Evolutionary conservation across 164 flowering plant species (phyloP).

Genomic region (Saururus chinensis): DNA sequence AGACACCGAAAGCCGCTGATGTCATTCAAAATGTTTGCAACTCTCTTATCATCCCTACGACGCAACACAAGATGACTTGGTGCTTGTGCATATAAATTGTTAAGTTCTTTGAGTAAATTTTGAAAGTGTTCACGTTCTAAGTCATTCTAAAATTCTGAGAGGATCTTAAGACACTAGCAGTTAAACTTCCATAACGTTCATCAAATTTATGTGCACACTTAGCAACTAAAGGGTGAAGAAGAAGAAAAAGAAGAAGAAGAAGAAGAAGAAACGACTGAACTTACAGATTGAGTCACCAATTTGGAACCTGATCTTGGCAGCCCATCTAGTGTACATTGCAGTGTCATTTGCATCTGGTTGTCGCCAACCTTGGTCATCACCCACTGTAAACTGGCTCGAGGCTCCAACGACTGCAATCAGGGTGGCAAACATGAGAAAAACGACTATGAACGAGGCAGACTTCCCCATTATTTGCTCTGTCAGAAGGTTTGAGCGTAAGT

Average conservation of each 20-base stretch:
- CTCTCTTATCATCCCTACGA: not conserved
- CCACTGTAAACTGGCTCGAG: slow-evolving; percentile 31
- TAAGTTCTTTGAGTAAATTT: too few relatives aligned
- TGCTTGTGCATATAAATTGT: too few relatives aligned
- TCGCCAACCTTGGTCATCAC: slow-evolving; percentile 38
- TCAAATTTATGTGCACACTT: too few relatives aligned
- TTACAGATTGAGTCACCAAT: slow-evolving; percentile 56
- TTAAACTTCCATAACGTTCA: too few relatives aligned
- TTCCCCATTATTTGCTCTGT: not conserved
- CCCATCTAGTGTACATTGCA: slow-evolving; percentile 35
- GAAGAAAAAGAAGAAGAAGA: not conserved
- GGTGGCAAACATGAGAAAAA: slow-evolving; percentile 1
- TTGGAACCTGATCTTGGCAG: slow-evolving; percentile 33
- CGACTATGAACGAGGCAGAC: not conserved
- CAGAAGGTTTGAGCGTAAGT: slow-evolving; percentile 5
- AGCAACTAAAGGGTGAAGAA: not conserved
- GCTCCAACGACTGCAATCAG: slow-evolving; percentile 4
- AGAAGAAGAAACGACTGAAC: slow-evolving; percentile 11
- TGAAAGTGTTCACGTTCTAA: too few relatives aligned
- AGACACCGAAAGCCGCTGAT: too few relatives aligned
- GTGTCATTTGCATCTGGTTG: slow-evolving; percentile 27
- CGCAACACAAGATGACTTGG: not conserved
- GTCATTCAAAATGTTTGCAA: too few relatives aligned
- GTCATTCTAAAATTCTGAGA: too few relatives aligned
- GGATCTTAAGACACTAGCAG: too few relatives aligned